These are phyloP conservation scores for Ophiosphaerella narmari DNA, from an alignment of 2,329 filamentous ascomycete species.

Conservation along the genomic window DNA sequence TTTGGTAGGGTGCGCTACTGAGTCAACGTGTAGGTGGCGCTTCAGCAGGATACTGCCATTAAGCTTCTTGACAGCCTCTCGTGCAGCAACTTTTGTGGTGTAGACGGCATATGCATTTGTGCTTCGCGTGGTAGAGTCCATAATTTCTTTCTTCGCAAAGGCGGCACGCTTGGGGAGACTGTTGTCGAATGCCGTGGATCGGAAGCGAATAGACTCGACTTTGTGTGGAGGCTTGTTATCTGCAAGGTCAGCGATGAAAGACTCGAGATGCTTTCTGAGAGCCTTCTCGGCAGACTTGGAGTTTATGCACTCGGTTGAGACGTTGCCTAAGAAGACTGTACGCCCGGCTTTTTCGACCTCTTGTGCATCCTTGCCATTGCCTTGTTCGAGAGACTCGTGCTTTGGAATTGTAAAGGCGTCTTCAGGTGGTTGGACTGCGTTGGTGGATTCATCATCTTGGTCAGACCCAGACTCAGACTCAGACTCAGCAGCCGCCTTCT, in stretches of 20 bases:
- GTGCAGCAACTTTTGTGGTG: slow-evolving; percentile 73
- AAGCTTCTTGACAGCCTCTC: slow-evolving; percentile 73
- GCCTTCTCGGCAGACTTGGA: slow-evolving; percentile 81
- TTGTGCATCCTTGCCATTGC: slow-evolving; percentile 47
- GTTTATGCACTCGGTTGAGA: slow-evolving; percentile 79
- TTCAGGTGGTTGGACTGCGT: slow-evolving; percentile 46
- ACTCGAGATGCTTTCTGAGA: slow-evolving; percentile 76
- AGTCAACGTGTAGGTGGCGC: slow-evolving; percentile 88
- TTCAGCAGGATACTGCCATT: slow-evolving; percentile 85
- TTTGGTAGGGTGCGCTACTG: slow-evolving; percentile 81
- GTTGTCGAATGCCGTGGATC: slow-evolving; percentile 84
- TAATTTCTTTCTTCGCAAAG: slow-evolving; percentile 86
- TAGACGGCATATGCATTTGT: slow-evolving; percentile 96
- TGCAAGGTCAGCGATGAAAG: slow-evolving; percentile 64
- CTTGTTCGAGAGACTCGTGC: slow-evolving; percentile 55
- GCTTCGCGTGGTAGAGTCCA: slow-evolving; percentile 88
- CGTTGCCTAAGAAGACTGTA: slow-evolving; percentile 92
- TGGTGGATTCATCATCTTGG: slow-evolving; percentile 21
- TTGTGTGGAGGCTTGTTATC: slow-evolving; percentile 63
- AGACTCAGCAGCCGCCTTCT: slow-evolving; percentile 25
- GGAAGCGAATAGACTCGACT: slow-evolving; percentile 90
- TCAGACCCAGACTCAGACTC: slow-evolving; percentile 16
- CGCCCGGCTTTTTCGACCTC: slow-evolving; percentile 85
- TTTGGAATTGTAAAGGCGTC: slow-evolving; percentile 59
- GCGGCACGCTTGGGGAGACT: slow-evolving; percentile 91